phyloP scores from a whole-genome alignment of 352 stramenopile species.

The Phytophthora ohioensis region DNA sequence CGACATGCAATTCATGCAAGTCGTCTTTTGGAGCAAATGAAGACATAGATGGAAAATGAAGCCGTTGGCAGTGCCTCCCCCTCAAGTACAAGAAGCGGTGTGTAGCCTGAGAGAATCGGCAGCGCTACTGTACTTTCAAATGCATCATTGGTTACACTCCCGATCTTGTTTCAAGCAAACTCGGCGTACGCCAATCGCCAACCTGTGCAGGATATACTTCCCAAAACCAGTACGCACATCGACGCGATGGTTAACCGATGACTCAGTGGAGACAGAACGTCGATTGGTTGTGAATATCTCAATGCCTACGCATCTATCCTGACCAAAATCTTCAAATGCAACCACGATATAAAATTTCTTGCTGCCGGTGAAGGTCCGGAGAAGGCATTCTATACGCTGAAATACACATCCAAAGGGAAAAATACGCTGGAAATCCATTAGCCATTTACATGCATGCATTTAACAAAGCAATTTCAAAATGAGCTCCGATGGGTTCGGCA shows the following conservation, averaged over 20 bases:
- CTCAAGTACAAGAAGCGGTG: constrained; percentile 1
- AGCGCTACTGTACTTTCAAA: constrained; percentile 9
- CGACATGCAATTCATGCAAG: background rate
- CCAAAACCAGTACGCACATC: background rate
- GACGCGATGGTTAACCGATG: background rate
- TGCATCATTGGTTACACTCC: constrained; percentile 11
- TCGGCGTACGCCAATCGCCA: background rate
- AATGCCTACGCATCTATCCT: background rate
- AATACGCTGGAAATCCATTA: constrained; percentile 8
- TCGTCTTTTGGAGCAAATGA: constrained; percentile 7
- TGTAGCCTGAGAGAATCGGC: background rate
- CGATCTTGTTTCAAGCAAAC: constrained; percentile 7
- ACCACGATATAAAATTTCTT: constrained; percentile 12
- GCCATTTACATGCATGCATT: constrained; percentile 11
- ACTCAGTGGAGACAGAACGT: background rate
- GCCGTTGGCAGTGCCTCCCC: background rate
- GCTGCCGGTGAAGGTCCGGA: constrained; percentile 5
- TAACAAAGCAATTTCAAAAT: constrained; percentile 4
- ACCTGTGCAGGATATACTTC: constrained; percentile 14
- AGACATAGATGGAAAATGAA: constrained; percentile 9
- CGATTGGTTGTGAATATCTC: constrained; percentile 4
- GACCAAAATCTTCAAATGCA: constrained; percentile 1
- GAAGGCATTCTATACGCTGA: constrained; percentile 20
- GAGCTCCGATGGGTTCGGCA: background rate
- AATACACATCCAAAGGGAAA: constrained; percentile 11